These are phyloP conservation scores for Porodaedalea pini DNA, from an alignment of 1,284 basidiomycete genomes.

Conservation along the genomic window DNA sequence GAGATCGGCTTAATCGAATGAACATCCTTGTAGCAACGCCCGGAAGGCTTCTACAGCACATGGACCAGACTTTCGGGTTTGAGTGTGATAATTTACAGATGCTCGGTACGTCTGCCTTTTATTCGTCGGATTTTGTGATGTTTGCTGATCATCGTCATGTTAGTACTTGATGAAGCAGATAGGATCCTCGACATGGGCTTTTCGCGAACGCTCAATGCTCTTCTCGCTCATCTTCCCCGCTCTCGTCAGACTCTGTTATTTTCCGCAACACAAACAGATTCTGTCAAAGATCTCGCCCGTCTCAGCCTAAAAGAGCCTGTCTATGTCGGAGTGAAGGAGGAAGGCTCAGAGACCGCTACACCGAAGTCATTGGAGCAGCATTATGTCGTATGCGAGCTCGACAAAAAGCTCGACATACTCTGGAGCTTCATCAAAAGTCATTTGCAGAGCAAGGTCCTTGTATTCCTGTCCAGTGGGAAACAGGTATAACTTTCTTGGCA, in stretches of 20 bases:
- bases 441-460: constrained; percentile 86
- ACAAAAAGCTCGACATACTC: constrained; percentile 87
- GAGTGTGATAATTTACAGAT: constrained; percentile 88
- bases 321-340: constrained; percentile 65
- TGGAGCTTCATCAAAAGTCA: constrained; percentile 97
- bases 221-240: constrained; percentile 83
- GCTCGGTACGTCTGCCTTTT: constrained; percentile 60
- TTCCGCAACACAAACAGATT: constrained; percentile 94
- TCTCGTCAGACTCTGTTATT: constrained; percentile 92
- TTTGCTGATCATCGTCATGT: neutral
- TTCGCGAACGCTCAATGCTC: constrained; percentile 82
- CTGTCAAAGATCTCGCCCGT: constrained; percentile 85
- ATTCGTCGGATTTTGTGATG: neutral
- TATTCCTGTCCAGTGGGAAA: constrained; percentile 95
- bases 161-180: constrained; percentile 96
- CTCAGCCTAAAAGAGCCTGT: constrained; percentile 85
- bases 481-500: constrained; percentile 44
- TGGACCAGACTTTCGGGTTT: constrained; percentile 97
- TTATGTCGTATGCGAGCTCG: constrained; percentile 82
- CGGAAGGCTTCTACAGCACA: constrained; percentile 91
- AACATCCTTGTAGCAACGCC: constrained; percentile 98
- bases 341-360: constrained; percentile 41
- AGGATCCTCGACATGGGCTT: constrained; percentile 97
- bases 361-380: constrained; percentile 84
- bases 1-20: constrained; percentile 86